Base-by-base conservation (phyloP, 768 basidiomycete genomes). In the Leccinellum rugosiceps region DNA sequence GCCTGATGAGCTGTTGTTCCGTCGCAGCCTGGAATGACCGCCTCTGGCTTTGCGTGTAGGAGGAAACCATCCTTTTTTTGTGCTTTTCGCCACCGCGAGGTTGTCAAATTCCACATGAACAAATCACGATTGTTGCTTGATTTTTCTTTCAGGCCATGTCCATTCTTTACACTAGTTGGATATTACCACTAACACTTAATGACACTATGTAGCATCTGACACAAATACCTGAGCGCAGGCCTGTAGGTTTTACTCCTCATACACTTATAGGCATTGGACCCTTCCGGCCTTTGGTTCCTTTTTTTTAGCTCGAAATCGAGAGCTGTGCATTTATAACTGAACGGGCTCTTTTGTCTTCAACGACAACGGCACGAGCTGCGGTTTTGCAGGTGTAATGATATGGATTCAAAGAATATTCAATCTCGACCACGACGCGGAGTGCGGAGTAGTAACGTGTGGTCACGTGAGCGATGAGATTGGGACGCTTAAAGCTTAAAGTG, bases 391-490 rank as follows among this genome's bases (percentile, higher is more conserved):
- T 25, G 25, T 25, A 25, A 25, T 25, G 25, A 25, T 25, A 25
- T 4, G n/a, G n/a, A n/a, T n/a, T n/a, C n/a, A n/a, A n/a, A n/a
- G n/a, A n/a, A n/a, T 25, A 25, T 25, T 25, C 25, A 25, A 41
- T 41, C 10, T n/a, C n/a, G 41, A 9, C 8, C n/a, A 44, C 25
- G 25, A 25, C 25, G 28, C 28, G 28, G 28, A 28, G 31, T 32
- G 31, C 31, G 35, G 35, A 34, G 32, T 15, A 6, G 14, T 34
- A 34, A 23, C 28, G 34, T 25, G 8, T 28, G 43, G 30, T 70
- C 68, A 69, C 68, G 66, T 68, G 61, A 56, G 44, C 15, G 60
- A 70, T 69, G 63, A 63, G 61, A 65, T 67, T 57, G 56, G 32
- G 50, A 58, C 25, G n/a, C 23, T 38, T 23, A 50, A 55, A 25